Evolutionary conservation across 177 flowering plant genomes (phyloP), one percentile per base, ranked within the genome.

Genomic region (Vitis hybrid): DNA sequence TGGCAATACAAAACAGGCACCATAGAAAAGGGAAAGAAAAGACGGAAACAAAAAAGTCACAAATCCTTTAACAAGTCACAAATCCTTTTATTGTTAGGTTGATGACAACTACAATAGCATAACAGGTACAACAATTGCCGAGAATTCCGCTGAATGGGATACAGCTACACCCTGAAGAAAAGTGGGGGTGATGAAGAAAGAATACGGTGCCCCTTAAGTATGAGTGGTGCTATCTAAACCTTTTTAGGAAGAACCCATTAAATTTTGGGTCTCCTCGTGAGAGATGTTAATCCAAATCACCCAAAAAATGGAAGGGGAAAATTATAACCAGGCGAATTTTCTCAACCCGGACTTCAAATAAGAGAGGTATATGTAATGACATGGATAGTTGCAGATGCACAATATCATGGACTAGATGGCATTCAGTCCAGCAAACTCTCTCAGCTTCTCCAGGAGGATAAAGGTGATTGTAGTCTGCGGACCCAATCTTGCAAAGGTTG

Each of bases 401-500:
- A 2, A 48, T 51, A 65, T 5, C 21, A 60, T 75, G 45, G 74
- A 45, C 73, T 84, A 90, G 19, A 91, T 83, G 26, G 97, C 91
- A 55, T 87, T 74, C 64, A 92, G 61, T 70, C 97, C 98, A 51
- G 87, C 87, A 68, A 91, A 81, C 72, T 87, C 76, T 13, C 97
- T 83, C 56, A 92, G 87, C 80, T 92, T 83, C 89, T 94, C 98
- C 65, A 92, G 89, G 4, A 94, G 77, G 65, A 92, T 68, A 45
- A 94, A 92, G 23, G 95, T 94, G 60, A 94, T 89, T 18, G 83
- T 85, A 11, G 97, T 94, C 74, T 92, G 98, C 6, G 97, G 97
- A 67, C 92, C 97, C 75, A 94, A 69, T 77, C 98, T 86, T 58
- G 98, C 91, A 64, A 94, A 88, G 26, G 82, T 88, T 13, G 97